phyloP scores from a whole-genome alignment of 768 basidiomycete species.

The Lactarius hengduanensis region DNA sequence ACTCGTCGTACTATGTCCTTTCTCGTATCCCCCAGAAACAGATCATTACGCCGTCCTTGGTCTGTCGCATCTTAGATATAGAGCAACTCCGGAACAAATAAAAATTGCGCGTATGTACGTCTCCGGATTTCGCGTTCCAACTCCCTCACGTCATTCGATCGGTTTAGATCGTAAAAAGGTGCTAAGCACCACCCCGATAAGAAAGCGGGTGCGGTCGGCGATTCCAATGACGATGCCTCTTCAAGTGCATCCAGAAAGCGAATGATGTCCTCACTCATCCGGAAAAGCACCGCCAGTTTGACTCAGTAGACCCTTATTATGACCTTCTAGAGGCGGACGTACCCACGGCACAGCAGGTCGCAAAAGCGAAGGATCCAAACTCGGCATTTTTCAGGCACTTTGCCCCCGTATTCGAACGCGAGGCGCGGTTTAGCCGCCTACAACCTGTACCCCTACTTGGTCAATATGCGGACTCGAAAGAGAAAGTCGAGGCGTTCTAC shows the following conservation, averaged over 20 bases:
- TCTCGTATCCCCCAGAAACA: constrained; percentile 66
- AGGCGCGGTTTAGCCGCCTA: constrained; percentile 86
- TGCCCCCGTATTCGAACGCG: constrained; percentile 82
- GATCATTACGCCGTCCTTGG: constrained; percentile 98
- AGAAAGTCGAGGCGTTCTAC: constrained; percentile 89
- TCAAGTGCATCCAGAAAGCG: constrained; percentile 99
- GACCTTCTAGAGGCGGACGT: constrained; percentile 73
- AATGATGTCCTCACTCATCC: constrained; percentile 85
- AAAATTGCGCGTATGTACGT: constrained; percentile 92
- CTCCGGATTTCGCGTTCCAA: constrained; percentile 4
- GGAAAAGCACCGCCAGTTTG: constrained; percentile 91
- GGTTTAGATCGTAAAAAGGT: constrained; percentile 90
- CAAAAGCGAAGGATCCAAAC: constrained; percentile 46
- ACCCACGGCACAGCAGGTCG: constrained; percentile 63
- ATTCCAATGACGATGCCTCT: constrained; percentile 95
- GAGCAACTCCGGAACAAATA: constrained; percentile 87
- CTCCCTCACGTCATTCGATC: constrained; percentile 5
- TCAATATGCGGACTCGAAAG: constrained; percentile 64
- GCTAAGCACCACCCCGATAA: constrained; percentile 96
- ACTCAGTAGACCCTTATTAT: constrained; percentile 87
- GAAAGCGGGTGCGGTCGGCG: constrained; percentile 70
- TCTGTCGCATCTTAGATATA: constrained; percentile 84
- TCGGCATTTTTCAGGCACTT: constrained; percentile 71
- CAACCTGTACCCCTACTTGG: constrained; percentile 87
- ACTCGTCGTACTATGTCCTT: neutral